These are phyloP conservation scores for Yamadazyma paraphyllophila DNA, from an alignment of 805 yeast species.

Conservation along the genomic window DNA sequence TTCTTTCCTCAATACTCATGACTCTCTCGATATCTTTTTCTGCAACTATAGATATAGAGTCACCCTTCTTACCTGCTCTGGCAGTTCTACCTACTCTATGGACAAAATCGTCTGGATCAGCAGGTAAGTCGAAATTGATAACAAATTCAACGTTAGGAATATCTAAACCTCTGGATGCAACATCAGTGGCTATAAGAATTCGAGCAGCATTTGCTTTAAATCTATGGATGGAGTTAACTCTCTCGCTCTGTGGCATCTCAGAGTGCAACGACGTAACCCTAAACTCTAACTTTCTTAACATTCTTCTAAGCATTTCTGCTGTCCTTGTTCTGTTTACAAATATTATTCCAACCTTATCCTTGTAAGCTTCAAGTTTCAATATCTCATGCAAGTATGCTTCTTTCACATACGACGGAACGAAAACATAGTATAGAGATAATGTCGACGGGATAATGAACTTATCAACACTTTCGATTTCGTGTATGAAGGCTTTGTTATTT, in stretches of 20 bases:
- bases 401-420: constrained; percentile 84
- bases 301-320: constrained; percentile 83
- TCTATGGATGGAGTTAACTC: constrained; percentile 87
- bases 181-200: constrained; percentile 92
- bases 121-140: constrained; percentile 88
- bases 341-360: constrained; percentile 70
- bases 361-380: constrained; percentile 59
- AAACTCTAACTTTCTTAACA: constrained; percentile 68
- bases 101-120: constrained; percentile 93
- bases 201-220: constrained; percentile 94
- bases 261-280: constrained; percentile 91
- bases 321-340: constrained; percentile 90
- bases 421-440: constrained; percentile 60
- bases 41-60: constrained; percentile 74
- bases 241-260: constrained; percentile 88
- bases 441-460: constrained; percentile 79
- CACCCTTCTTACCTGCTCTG: constrained; percentile 92
- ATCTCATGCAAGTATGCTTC: constrained; percentile 81
- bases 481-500: constrained; percentile 60
- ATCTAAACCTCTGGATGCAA: constrained; percentile 96
- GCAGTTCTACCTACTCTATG: constrained; percentile 99
- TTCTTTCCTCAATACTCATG: constrained; percentile 82
- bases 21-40: constrained; percentile 83
- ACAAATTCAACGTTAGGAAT: constrained; percentile 91
- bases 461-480: constrained; percentile 73